These are phyloP conservation scores for Mycogone perniciosa DNA, from an alignment of 2,329 filamentous ascomycete species.

Conservation along the genomic window DNA sequence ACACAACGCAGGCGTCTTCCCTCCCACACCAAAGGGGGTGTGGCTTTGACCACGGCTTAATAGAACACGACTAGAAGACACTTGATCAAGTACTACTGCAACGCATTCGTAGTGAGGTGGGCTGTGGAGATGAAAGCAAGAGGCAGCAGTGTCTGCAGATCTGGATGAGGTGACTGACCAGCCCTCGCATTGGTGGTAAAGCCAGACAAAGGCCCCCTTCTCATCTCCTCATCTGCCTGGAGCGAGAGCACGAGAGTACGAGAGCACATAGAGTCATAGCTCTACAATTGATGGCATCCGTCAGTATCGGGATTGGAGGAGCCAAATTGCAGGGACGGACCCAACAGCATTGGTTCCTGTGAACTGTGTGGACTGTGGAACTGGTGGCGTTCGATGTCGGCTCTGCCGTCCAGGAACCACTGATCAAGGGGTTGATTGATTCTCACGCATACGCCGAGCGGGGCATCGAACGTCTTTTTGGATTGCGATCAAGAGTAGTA, in stretches of 20 bases:
- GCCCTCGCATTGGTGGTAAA: too few relatives aligned
- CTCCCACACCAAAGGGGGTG: not conserved
- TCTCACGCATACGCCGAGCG: constrained; percentile 6
- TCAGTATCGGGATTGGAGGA: constrained; percentile 5
- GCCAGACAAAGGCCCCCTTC: too few relatives aligned
- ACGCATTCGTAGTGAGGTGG: too few relatives aligned
- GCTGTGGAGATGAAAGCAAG: too few relatives aligned
- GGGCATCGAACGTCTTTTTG: not conserved
- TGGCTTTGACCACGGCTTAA: not conserved
- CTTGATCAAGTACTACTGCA: too few relatives aligned
- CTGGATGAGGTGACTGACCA: too few relatives aligned
- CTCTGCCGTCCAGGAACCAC: constrained; percentile 1
- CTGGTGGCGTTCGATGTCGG: constrained; percentile 1
- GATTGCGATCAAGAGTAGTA: too few relatives aligned
- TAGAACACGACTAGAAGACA: too few relatives aligned
- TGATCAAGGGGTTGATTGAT: not conserved
- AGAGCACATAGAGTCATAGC: too few relatives aligned
- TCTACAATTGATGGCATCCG: not conserved
- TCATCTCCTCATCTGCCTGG: not conserved
- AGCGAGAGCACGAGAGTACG: too few relatives aligned
- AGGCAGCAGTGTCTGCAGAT: too few relatives aligned
- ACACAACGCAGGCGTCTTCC: too few relatives aligned
- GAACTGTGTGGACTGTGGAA: constrained; percentile 3
- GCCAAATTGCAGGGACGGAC: not conserved
- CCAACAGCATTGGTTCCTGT: constrained; percentile 6